Percentiles rank a stretch among this genome's conserved stretches.
Conservation (phyloP, 2,329 filamentous ascomycete genomes). For the Myriosclerotinia duriaeana region DNA sequence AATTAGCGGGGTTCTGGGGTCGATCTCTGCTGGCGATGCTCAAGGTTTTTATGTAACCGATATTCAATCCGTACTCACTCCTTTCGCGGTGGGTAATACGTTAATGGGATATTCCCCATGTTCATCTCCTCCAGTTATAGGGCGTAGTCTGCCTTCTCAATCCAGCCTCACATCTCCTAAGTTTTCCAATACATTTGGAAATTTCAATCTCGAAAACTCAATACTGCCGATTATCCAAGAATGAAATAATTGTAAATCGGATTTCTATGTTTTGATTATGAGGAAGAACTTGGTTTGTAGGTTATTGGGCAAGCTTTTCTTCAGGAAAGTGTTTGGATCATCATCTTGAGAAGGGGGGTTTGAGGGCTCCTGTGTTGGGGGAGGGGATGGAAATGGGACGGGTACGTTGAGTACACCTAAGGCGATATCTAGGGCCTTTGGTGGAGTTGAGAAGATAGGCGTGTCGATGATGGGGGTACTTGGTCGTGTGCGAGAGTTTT, state of each 20-base stretch:
- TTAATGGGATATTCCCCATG: conserved; percentile 27
- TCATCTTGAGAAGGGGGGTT: neutral
- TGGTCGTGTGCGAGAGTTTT: too few species aligned
- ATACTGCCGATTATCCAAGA: neutral
- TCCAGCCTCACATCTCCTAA: neutral
- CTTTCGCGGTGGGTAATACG: neutral
- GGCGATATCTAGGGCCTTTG: too few species aligned
- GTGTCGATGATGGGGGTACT: too few species aligned
- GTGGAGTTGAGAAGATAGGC: too few species aligned
- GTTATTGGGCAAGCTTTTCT: conserved; percentile 21
- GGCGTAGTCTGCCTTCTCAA: conserved; percentile 25
- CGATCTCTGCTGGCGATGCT: conserved; percentile 22
- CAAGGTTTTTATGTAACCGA: conserved; percentile 21
- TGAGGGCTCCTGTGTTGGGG: neutral
- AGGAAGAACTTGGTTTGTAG: conserved; percentile 19
- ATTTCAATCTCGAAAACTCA: conserved; percentile 19
- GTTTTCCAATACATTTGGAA: conserved; percentile 1
- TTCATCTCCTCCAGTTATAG: conserved; percentile 20
- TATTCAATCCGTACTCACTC: conserved; percentile 21
- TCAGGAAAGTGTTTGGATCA: conserved; percentile 10
- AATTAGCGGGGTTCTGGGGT: conserved; percentile 23
- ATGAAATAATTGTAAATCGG: conserved; percentile 19
- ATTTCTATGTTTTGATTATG: conserved; percentile 14
- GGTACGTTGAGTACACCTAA: too few species aligned
- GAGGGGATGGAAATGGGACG: too few species aligned